Conservation (phyloP, 176 grass and related monocot species). For the Pharus latifolius region DNA sequence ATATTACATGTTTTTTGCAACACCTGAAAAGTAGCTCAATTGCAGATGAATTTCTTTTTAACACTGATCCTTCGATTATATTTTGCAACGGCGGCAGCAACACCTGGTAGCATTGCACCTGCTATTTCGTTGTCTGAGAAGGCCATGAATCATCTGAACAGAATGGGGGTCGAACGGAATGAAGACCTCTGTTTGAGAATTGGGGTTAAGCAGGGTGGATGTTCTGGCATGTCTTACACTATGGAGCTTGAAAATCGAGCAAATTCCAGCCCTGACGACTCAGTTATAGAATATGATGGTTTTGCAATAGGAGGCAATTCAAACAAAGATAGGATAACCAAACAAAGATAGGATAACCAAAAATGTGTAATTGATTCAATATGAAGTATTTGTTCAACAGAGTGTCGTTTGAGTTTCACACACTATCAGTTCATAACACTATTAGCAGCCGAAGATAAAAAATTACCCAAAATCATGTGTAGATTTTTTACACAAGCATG, state of each 20-base stretch:
- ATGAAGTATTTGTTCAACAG: too few species aligned
- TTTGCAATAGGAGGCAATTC: conserved; percentile 93
- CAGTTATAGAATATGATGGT: conserved; percentile 81
- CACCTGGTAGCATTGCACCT: conserved; percentile 51
- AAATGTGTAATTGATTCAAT: too few species aligned
- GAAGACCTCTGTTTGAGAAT: conserved; percentile 94
- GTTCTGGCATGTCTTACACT: conserved; percentile 99
- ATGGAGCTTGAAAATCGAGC: conserved; percentile 78
- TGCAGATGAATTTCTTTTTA: not conserved
- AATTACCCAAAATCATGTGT: too few species aligned
- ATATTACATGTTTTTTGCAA: not conserved
- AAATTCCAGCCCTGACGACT: conserved; percentile 52
- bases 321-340: too few species aligned
- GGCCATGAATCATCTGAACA: conserved; percentile 76
- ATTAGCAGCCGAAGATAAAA: too few species aligned
- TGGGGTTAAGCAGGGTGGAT: conserved; percentile 94
- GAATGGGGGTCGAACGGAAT: conserved; percentile 65
- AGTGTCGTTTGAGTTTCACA: too few species aligned
- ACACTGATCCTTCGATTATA: not conserved
- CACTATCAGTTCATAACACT: too few species aligned
- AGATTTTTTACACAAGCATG: too few species aligned
- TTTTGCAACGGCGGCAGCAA: conserved; percentile 27
- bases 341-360: too few species aligned
- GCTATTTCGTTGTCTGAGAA: conserved; percentile 88
- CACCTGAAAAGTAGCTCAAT: not conserved